Conservation (phyloP, 208 protist species). For the Leishmania amazonensis region DNA sequence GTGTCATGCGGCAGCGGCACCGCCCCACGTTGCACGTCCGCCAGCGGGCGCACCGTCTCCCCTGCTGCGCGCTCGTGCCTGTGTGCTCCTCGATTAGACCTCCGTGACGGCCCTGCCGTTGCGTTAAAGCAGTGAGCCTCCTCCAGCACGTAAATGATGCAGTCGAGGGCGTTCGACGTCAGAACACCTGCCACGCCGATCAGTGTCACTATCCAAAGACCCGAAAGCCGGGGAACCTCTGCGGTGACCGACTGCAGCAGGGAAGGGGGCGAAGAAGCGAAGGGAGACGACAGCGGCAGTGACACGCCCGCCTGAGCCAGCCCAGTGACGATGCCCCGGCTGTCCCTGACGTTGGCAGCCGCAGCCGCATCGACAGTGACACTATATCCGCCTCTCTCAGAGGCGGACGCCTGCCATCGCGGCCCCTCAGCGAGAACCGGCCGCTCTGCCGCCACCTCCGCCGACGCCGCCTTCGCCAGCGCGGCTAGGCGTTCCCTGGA, state of each 20-base stretch:
- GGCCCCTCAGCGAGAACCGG: neutral
- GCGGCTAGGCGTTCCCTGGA: neutral
- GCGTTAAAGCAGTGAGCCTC: conserved; percentile 59
- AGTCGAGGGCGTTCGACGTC: conserved; percentile 48
- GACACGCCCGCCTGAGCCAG: neutral
- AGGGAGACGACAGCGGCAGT: neutral
- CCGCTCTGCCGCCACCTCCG: neutral
- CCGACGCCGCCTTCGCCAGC: neutral
- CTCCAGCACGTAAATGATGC: conserved; percentile 48
- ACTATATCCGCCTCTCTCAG: neutral
- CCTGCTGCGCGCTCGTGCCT: neutral
- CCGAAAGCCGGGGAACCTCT: neutral
- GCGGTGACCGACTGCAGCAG: neutral
- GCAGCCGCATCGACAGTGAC: neutral
- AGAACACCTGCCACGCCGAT: conserved; percentile 39
- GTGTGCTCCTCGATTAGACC: neutral
- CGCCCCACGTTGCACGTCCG: neutral
- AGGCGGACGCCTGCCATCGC: neutral
- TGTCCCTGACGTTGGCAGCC: neutral
- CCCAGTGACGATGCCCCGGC: neutral
- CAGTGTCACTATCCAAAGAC: conserved; percentile 4
- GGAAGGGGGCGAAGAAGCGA: neutral
- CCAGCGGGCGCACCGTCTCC: neutral
- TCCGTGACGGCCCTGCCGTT: neutral
- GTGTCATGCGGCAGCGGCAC: neutral